phyloP scores from a whole-genome alignment of 768 basidiomycete genomes.

The Lentinula lateritia region DNA sequence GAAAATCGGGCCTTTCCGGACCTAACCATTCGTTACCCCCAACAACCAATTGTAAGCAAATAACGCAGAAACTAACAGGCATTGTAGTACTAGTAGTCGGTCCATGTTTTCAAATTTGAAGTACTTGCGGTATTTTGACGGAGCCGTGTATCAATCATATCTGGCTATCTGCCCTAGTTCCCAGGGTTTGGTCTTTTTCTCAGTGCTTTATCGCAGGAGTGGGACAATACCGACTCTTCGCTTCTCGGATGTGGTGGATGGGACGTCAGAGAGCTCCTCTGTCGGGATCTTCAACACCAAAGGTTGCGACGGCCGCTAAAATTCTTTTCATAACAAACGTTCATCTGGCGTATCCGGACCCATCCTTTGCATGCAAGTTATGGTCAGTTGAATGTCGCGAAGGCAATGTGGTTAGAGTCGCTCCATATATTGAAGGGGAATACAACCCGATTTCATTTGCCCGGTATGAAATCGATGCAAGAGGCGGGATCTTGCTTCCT shows the following conservation, averaged over 20 bases:
- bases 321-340: constrained; percentile 16
- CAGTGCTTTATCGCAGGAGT: not conserved
- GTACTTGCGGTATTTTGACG: too few species aligned
- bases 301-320: not conserved
- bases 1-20: too few species aligned
- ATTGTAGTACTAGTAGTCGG: too few species aligned
- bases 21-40: too few species aligned
- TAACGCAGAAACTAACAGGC: too few species aligned
- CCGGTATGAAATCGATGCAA: constrained; percentile 14
- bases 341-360: constrained; percentile 23
- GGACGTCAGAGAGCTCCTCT: not conserved
- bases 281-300: not conserved
- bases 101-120: too few species aligned
- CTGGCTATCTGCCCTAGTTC: too few species aligned
- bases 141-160: too few species aligned
- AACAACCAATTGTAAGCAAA: too few species aligned
- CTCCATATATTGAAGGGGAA: constrained; percentile 8
- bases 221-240: not conserved
- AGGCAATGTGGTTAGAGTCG: constrained; percentile 21
- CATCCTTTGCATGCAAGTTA: constrained; percentile 17
- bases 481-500: constrained; percentile 25
- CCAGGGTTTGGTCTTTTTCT: too few species aligned
- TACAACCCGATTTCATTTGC: constrained; percentile 1
- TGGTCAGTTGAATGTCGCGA: constrained; percentile 26
- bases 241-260: not conserved